These are phyloP conservation scores for Solanum ahanhuiri DNA, from an alignment of 257 asterid species.

Conservation along the genomic window DNA sequence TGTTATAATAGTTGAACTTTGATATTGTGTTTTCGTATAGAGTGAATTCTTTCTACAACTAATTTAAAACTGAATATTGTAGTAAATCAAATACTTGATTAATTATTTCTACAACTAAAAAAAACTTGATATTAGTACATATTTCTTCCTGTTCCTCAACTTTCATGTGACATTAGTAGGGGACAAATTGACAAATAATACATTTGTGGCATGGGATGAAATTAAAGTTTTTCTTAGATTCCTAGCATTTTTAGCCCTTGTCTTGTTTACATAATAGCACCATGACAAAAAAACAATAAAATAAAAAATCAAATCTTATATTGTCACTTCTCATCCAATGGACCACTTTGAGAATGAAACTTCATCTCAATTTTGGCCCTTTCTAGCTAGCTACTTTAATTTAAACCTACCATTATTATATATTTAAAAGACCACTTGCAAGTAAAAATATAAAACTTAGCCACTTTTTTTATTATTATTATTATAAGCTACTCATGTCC, in stretches of 20 bases:
- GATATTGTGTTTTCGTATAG: neutral
- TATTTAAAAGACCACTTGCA: neutral
- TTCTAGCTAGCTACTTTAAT: neutral
- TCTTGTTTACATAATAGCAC: neutral
- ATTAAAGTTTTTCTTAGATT: neutral
- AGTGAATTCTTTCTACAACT: neutral
- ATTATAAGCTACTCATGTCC: neutral
- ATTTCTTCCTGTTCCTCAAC: neutral
- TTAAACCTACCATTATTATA: neutral
- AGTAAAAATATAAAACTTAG: neutral
- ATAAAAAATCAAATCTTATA: neutral
- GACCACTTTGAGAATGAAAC: neutral
- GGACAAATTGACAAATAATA: neutral
- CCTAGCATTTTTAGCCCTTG: neutral
- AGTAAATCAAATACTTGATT: neutral
- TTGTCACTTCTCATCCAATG: neutral
- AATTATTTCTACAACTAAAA: neutral
- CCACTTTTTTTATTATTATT: neutral
- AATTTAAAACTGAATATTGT: neutral
- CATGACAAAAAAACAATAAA: neutral
- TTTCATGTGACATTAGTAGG: neutral
- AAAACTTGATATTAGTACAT: neutral
- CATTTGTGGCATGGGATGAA: neutral
- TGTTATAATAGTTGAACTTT: neutral
- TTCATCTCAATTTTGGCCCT: neutral